These are phyloP conservation scores for Saussurea involucrata DNA, from an alignment of 129 eudicot species.

Conservation along the genomic window DNA sequence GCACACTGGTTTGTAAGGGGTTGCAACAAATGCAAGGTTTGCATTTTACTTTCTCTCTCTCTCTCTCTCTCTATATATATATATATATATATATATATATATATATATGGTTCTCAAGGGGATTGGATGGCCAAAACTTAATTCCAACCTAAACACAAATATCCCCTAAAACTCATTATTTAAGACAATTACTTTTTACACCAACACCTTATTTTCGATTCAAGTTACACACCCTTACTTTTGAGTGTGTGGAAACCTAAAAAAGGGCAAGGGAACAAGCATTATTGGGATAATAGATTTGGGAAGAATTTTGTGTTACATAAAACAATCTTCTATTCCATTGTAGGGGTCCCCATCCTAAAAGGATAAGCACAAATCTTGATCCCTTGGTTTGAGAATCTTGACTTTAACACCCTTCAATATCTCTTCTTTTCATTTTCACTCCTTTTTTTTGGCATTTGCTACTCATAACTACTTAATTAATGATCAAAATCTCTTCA, in stretches of 20 bases:
- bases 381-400: slow-evolving; percentile 37
- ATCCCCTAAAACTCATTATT: no score
- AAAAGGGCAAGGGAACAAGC: slow-evolving; percentile 25
- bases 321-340: slow-evolving; percentile 28
- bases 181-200: no score
- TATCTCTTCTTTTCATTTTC: slow-evolving; percentile 37
- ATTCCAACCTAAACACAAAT: no score
- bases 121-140: no score
- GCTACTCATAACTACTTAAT: slow-evolving; percentile 35
- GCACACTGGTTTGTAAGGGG: no score
- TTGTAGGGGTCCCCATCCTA: slow-evolving; percentile 35
- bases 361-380: slow-evolving; percentile 34
- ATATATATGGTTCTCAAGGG: no score
- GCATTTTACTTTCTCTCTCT: no score
- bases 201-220: no score
- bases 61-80: no score
- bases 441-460: slow-evolving; percentile 35
- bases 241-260: slow-evolving; percentile 19
- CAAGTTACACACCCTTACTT: not conserved
- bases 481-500: slow-evolving; percentile 24
- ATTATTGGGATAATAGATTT: slow-evolving; percentile 32
- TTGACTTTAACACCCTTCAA: slow-evolving; percentile 42
- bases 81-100: no score
- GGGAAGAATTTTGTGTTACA: slow-evolving; percentile 26
- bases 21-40: no score